A percentile compares a stretch with the other conserved stretches of the same genome.
These are phyloP conservation scores for Cladorrhinum sp. DNA, from an alignment of 2,329 filamentous ascomycete species.

Conservation along the genomic window DNA sequence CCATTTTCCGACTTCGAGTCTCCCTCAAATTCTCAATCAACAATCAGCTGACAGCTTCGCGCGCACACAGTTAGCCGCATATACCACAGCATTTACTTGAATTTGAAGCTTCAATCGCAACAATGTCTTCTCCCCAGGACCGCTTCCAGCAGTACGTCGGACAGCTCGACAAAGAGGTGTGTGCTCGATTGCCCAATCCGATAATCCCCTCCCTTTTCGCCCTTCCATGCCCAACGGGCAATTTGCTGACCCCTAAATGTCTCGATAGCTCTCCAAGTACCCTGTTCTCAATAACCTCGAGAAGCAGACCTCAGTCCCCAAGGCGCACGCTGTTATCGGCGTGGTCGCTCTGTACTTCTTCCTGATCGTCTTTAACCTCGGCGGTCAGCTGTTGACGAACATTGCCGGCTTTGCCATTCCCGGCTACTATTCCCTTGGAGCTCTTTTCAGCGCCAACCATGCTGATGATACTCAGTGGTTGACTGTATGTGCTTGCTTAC, in stretches of 20 bases:
- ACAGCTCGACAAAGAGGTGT: slow-evolving; percentile 79
- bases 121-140: slow-evolving; percentile 72
- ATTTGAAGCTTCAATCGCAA: slow-evolving; percentile 30
- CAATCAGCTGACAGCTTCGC: slow-evolving; percentile 18
- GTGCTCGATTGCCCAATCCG: slow-evolving; percentile 31
- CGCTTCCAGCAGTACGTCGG: slow-evolving; percentile 73
- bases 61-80: slow-evolving; percentile 6
- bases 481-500: slow-evolving; percentile 52
- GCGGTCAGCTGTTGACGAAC: slow-evolving; percentile 84
- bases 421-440: slow-evolving; percentile 77
- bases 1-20: slow-evolving; percentile 8
- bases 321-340: slow-evolving; percentile 79
- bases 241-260: slow-evolving; percentile 17
- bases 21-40: slow-evolving; percentile 11
- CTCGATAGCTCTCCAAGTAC: slow-evolving; percentile 75
- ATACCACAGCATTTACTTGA: slow-evolving; percentile 14
- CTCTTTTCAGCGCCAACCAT: slow-evolving; percentile 69
- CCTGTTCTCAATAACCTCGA: slow-evolving; percentile 79
- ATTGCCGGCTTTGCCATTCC: slow-evolving; percentile 79
- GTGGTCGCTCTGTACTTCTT: slow-evolving; percentile 79
- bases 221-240: slow-evolving; percentile 5
- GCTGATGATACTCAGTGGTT: slow-evolving; percentile 79
- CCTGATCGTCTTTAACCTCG: slow-evolving; percentile 89
- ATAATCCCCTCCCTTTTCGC: neutral
- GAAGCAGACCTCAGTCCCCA: slow-evolving; percentile 77